These are phyloP conservation scores for Aspergillus piperis DNA, from an alignment of 2,329 filamentous ascomycete genomes.

Conservation along the genomic window DNA sequence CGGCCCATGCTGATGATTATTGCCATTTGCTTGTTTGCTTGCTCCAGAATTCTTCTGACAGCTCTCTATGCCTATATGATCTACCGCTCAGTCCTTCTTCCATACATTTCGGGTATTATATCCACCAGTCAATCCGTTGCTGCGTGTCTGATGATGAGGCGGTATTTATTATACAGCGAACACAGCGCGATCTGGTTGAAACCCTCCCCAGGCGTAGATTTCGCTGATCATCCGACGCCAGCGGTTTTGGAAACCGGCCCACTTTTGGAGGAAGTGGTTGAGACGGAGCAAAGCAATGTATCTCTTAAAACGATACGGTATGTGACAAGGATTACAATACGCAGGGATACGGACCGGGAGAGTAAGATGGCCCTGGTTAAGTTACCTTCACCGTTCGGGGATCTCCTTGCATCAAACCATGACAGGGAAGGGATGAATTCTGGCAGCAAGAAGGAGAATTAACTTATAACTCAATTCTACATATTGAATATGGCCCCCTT, in stretches of 20 bases:
- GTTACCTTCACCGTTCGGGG: not conserved
- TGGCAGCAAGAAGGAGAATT: not conserved
- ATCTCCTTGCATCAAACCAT: conserved; percentile 1
- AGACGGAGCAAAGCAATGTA: not conserved
- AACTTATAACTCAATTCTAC: not conserved
- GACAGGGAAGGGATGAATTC: not conserved
- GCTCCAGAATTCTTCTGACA: not conserved
- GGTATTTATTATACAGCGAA: not conserved
- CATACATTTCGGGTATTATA: not conserved
- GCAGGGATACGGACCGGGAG: not conserved
- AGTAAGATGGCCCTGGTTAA: not conserved
- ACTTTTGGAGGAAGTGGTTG: conserved; percentile 11
- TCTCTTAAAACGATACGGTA: not conserved
- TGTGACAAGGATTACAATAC: not conserved
- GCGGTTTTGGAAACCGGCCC: conserved; percentile 18
- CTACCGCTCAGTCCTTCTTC: not conserved
- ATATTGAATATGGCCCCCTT: not conserved
- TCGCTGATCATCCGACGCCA: conserved; percentile 29
- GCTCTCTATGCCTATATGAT: not conserved
- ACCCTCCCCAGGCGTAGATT: conserved; percentile 20
- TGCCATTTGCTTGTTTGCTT: not conserved
- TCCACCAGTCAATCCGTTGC: not conserved
- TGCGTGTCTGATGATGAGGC: not conserved
- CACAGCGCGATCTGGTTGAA: conserved; percentile 17
- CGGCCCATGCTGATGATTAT: not conserved